phyloP scores from a whole-genome alignment of 2,329 filamentous ascomycete genomes.

The Chrysosporium queenslandicum region DNA sequence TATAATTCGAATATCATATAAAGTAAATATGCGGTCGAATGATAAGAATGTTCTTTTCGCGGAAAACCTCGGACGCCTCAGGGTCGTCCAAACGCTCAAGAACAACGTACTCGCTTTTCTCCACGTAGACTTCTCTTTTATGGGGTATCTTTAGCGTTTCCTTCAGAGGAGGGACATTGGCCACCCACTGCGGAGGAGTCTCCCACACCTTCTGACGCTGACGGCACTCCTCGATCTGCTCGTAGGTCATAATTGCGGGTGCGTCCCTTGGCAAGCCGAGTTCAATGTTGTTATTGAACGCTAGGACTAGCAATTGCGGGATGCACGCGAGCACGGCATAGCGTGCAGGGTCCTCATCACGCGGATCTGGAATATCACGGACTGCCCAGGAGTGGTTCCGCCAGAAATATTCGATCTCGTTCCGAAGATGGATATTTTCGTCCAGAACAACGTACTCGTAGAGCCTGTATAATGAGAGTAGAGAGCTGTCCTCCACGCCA shows the following conservation, averaged over 20 bases:
- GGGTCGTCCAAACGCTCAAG: neutral
- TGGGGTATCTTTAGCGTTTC: conserved; percentile 6
- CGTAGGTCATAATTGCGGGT: conserved; percentile 6
- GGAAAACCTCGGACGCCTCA: neutral
- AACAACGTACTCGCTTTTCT: neutral
- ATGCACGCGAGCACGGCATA: conserved; percentile 5
- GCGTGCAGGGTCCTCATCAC: conserved; percentile 7
- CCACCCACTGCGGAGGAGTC: neutral
- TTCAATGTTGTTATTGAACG: conserved; percentile 12
- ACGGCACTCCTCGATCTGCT: conserved; percentile 2
- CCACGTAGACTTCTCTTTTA: conserved; percentile 3
- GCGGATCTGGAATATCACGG: conserved; percentile 7
- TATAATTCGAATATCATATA: neutral
- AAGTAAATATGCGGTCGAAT: conserved; percentile 6
- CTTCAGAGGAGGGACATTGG: neutral
- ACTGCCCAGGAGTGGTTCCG: neutral
- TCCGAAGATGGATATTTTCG: conserved; percentile 1
- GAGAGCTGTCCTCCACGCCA: neutral
- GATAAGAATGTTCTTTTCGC: conserved; percentile 3
- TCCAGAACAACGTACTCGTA: conserved; percentile 5
- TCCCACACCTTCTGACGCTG: neutral
- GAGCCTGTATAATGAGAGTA: conserved; percentile 5
- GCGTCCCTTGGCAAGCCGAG: conserved; percentile 3
- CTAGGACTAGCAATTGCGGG: neutral
- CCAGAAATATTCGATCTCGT: conserved; percentile 9